Base-by-base conservation (phyloP, 257 asterid species). In the Solanum habrochaites region DNA sequence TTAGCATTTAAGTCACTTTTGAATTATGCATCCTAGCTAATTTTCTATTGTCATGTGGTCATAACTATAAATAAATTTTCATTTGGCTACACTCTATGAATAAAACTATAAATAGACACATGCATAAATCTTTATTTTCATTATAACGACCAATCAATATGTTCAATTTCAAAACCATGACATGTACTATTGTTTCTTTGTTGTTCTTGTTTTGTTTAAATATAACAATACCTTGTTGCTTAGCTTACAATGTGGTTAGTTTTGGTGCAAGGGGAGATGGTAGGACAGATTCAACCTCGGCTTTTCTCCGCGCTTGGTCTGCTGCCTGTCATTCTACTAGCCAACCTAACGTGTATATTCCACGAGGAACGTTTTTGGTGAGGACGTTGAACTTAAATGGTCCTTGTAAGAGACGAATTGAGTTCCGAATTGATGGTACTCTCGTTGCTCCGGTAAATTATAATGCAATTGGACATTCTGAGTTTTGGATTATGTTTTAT, bases 241-340 rank as follows among this genome's bases (percentile, higher is more conserved):
- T 77, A 15, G 64, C n/a, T 32, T 77, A 77, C 83, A 77, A 77
- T 43, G 83, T 77, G 15, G 83, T 77, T 77, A 77, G 83, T 43
- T 77, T 77, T 43, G 83, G 98, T 4, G 98, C 97, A 1, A 86
- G 89, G 78, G 95, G 93, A 15, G 96, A 95, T 42, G 98, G 98
- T 5, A 88, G 71, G 29, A 94, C 97, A 0, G 98, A 95, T 87
- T 94, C 97, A 0, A 94, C 95, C 0, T 31, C 89, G 1, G 90
- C 94, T 3, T 94, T 94, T 85, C 93, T 88, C 47, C 89, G 93
- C 15, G 87, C 98, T 2, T 94, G 98, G 98, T 82, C 16, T 85
- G 93, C 93, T 3, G 98, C 98, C 1, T 94, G 98, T 88, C 83
- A 56, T 45, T 96, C 98, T 1, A 86, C 64, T 70, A 83, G 80